Base-by-base conservation (phyloP, 306 rosid species). In the Lagenaria siceraria region DNA sequence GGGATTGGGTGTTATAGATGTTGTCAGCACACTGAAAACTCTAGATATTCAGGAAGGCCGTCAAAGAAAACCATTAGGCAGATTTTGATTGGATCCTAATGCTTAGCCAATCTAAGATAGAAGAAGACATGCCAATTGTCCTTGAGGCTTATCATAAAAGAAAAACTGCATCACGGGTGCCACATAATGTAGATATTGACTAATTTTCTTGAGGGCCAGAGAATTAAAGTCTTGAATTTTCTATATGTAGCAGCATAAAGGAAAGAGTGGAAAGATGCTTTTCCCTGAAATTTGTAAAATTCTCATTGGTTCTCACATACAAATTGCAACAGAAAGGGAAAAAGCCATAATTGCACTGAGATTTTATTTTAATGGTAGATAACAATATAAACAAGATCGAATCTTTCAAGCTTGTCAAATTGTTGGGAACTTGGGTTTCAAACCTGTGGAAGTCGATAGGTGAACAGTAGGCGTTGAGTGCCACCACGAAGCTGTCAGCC, bases 391-490 rank as follows among this genome's bases (percentile, higher is more conserved):
- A 64, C 86, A 83, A 85, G 76, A 78, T 79, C 79, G 85, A 81
- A 85, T 78, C 90, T 79, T 85, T 80, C 82, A 75, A 78, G 81
- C 42, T 83, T 83, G 89, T 87, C 88, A 58, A 81, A 75, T 85
- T 80, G 85, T 76, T 76, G 74, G 88, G 85, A 83, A 84, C 80
- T 35, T 64, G 84, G 85, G 93, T 82, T 80, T 82, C 78, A 74
- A 66, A 78, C 35, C 56, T 13, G 77, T 46, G 46, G 84, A 18
- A 42, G 75, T 49, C 58, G 82, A 84, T 85, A 74, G 83, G 60
- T 65, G 86, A 42, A 10, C 83, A 74, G 76, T 40, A 78, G 78
- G 59, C 81, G 80, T 79, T 80, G 8, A 69, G 59, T 86, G 80
- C 79, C 83, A 79, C 81, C 78, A 60, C 38, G 68, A 81, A 78